Base-by-base conservation (phyloP, 805 yeast genomes). In the Yamadazyma endophytica region DNA sequence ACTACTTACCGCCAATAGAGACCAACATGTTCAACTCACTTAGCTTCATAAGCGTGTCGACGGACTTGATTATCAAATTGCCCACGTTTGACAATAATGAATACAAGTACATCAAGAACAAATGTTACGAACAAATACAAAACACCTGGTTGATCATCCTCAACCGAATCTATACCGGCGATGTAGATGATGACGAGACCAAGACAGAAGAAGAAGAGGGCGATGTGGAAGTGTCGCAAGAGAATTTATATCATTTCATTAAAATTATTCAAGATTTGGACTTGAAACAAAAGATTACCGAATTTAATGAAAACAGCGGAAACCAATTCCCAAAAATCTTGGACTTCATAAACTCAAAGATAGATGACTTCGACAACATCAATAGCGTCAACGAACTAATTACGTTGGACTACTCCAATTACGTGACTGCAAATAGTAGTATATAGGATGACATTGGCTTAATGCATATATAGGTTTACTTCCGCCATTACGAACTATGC, bases 1-100 rank as follows among this genome's bases (percentile, higher is more conserved):
- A 73, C 44, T 81, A 79, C 44, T 60, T 86, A 38, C 88, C 92
- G 13, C 90, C 90, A 2, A 67, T 73, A 31, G 86, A 80, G 47
- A 39, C 62, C 15, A 75, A 75, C 45, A 57, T 74, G 12, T 52
- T 70, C 16, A 64, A 64, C 28, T 70, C 86, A 2, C 62, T 87
- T 28, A 69, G 64, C 29, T 83, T 82, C 46, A 65, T 86, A 30
- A 77, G 79, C 50, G 70, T 66, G 32, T 73, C 85, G 29, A 73
- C 86, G 1, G 56, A 60, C 27, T 58, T 81, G 31, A 65, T 85
- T 32, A 79, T 75, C 46, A 69, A 68, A 31, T 59, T 83, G 31
- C 95, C 95, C 6, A 67, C 66, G 25, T 86, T 88, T 61, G 47
- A 74, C 26, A 74, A 75, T 37, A 53, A 60, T 34, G 81, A 75